Evolutionary conservation across 2,329 filamentous ascomycete species (phyloP).

Genomic region (Colletotrichum liriopes): DNA sequence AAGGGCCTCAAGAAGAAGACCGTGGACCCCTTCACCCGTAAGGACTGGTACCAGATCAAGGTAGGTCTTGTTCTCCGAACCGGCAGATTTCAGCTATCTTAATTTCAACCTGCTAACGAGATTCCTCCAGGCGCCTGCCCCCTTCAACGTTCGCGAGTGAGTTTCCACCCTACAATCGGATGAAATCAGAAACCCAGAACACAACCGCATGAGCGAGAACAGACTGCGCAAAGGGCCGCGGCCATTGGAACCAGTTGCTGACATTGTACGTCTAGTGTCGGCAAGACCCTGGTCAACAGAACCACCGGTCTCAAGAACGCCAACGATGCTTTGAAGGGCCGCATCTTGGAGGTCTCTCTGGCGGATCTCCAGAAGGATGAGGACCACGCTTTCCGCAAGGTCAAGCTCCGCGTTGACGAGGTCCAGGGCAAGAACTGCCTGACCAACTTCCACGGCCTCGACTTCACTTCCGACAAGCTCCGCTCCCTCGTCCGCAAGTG

Average conservation of each 20-base stretch:
- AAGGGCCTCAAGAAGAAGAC: conserved; percentile 99
- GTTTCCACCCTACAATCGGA: conserved; percentile 53
- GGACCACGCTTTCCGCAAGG: conserved; percentile 99
- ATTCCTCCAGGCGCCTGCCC: conserved; percentile 82
- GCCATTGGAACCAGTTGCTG: not conserved
- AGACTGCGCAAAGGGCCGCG: not conserved
- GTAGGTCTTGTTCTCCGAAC: conserved; percentile 60
- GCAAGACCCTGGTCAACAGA: conserved; percentile 99
- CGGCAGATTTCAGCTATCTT: conserved; percentile 33
- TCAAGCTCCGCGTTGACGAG: conserved; percentile 98
- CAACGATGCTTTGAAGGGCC: conserved; percentile 98
- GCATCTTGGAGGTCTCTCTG: conserved; percentile 98
- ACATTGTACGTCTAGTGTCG: conserved; percentile 77
- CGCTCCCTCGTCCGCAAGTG: conserved; percentile 99
- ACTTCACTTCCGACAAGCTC: conserved; percentile 99
- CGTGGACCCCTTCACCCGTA: conserved; percentile 96
- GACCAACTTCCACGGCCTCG: conserved; percentile 99
- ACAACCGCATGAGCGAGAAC: conserved; percentile 21
- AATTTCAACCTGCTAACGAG: conserved; percentile 46
- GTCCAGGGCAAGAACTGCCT: conserved; percentile 99
- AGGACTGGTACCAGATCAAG: conserved; percentile 99
- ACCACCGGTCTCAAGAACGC: conserved; percentile 99
- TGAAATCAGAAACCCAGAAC: conserved; percentile 10
- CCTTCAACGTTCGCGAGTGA: conserved; percentile 98
- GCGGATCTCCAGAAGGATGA: conserved; percentile 99